Conservation (phyloP, 176 grass and related monocot genomes). For the Avena atlantica region DNA sequence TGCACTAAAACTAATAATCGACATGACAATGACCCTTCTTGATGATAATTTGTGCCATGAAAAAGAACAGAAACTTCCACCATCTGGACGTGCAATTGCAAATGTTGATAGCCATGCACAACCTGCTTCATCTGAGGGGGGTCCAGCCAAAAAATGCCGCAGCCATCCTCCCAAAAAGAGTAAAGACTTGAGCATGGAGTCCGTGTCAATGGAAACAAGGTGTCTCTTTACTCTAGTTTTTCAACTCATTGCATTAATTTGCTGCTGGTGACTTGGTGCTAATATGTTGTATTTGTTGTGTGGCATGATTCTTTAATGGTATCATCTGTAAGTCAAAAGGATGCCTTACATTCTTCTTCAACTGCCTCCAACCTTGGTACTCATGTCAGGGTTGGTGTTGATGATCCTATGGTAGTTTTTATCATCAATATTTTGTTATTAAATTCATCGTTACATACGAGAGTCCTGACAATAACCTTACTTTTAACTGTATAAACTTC, state of each 20-base stretch:
- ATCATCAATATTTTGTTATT: constrained; percentile 23
- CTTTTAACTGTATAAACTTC: constrained; percentile 31
- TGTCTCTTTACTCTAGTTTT: constrained; percentile 14
- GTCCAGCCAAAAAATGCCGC: constrained; percentile 57
- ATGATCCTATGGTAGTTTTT: constrained; percentile 68
- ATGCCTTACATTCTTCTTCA: constrained; percentile 61
- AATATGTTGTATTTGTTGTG: constrained; percentile 20
- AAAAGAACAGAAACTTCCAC: constrained; percentile 63
- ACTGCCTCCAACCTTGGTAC: constrained; percentile 72
- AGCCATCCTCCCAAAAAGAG: constrained; percentile 77
- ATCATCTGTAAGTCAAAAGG: constrained; percentile 55
- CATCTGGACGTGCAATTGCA: constrained; percentile 47
- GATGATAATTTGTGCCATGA: constrained; percentile 73
- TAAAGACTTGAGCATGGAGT: constrained; percentile 64
- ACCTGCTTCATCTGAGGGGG: constrained; percentile 58
- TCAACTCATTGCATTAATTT: constrained; percentile 2
- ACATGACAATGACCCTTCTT: constrained; percentile 63
- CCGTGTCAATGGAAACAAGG: constrained; percentile 50
- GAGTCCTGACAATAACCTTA: constrained; percentile 15
- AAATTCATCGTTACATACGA: background rate
- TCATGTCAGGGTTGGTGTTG: constrained; percentile 59
- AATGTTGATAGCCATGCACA: constrained; percentile 61
- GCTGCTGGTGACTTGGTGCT: background rate
- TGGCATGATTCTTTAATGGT: constrained; percentile 55
- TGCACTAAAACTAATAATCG: constrained; percentile 57